Evolutionary conservation across 495 filamentous ascomycete species (phyloP).

Genomic region (Bombardia bombarda): DNA sequence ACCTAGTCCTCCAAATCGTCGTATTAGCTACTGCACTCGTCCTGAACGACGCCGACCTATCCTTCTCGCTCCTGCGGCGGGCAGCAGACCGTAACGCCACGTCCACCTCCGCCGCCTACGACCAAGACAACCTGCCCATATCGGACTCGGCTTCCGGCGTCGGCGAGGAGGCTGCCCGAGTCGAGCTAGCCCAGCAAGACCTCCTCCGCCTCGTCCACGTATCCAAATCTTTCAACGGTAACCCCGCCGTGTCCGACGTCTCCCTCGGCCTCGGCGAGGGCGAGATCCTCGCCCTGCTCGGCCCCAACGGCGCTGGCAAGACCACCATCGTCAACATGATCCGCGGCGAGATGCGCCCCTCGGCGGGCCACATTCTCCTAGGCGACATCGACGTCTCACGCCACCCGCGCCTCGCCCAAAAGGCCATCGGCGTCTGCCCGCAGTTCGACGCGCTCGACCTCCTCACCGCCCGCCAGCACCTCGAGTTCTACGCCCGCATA

Average conservation of each 20-base stretch:
- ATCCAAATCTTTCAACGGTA: slow-evolving; percentile 62
- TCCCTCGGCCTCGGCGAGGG: slow-evolving; percentile 66
- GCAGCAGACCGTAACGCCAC: neutral
- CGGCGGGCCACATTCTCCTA: slow-evolving; percentile 52
- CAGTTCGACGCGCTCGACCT: slow-evolving; percentile 60
- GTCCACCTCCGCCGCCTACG: neutral
- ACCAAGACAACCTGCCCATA: too few species aligned
- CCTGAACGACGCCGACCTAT: slow-evolving; percentile 60
- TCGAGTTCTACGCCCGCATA: slow-evolving; percentile 62
- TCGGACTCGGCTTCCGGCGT: slow-evolving; percentile 19
- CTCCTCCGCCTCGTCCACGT: slow-evolving; percentile 68
- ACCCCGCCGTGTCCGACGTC: slow-evolving; percentile 64
- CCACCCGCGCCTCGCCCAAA: slow-evolving; percentile 50
- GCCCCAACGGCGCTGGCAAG: slow-evolving; percentile 81
- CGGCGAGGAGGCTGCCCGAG: slow-evolving; percentile 25
- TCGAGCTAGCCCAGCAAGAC: slow-evolving; percentile 33
- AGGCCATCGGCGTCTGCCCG: slow-evolving; percentile 65
- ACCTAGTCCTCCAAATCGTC: slow-evolving; percentile 60
- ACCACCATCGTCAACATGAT: slow-evolving; percentile 73
- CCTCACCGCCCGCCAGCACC: slow-evolving; percentile 61
- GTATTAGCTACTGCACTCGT: slow-evolving; percentile 55
- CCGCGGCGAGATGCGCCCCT: slow-evolving; percentile 55
- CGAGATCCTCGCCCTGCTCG: slow-evolving; percentile 74
- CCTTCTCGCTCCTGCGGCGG: slow-evolving; percentile 6
- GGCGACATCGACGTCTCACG: slow-evolving; percentile 59